A percentile compares a stretch with the other conserved stretches of the same genome.
These are phyloP conservation scores for Salvia rosmarinus DNA, from an alignment of 257 asterid genomes.

Conservation along the genomic window DNA sequence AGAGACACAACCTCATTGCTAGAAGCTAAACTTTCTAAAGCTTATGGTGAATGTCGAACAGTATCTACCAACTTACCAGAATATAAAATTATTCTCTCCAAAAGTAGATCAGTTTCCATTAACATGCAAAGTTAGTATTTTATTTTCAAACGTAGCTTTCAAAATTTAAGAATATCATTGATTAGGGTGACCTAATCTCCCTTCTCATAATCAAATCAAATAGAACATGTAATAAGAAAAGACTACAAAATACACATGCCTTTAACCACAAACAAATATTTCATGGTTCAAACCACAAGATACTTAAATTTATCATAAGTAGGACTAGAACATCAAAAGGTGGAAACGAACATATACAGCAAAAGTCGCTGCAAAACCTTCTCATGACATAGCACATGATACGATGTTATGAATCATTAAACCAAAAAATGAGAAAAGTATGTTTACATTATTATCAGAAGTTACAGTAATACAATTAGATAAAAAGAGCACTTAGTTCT, in stretches of 20 bases:
- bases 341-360: not conserved
- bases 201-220: not conserved
- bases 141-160: not conserved
- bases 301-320: not conserved
- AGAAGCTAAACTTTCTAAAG: not conserved
- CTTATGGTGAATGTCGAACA: not conserved
- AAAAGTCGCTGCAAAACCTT: too few relatives aligned
- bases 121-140: not conserved
- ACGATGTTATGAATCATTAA: not conserved
- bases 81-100: not conserved
- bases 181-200: not conserved
- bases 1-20: not conserved
- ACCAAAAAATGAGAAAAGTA: not conserved
- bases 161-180: not conserved
- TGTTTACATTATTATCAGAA: too few relatives aligned
- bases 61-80: constrained; percentile 1
- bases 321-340: not conserved
- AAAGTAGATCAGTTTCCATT: constrained; percentile 8
- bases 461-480: too few relatives aligned
- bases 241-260: not conserved
- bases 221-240: not conserved
- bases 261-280: constrained; percentile 8
- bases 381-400: not conserved
- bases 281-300: not conserved
- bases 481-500: too few relatives aligned